Conservation (phyloP, 202 grass and related monocot genomes). For the Eragrostis tef region DNA sequence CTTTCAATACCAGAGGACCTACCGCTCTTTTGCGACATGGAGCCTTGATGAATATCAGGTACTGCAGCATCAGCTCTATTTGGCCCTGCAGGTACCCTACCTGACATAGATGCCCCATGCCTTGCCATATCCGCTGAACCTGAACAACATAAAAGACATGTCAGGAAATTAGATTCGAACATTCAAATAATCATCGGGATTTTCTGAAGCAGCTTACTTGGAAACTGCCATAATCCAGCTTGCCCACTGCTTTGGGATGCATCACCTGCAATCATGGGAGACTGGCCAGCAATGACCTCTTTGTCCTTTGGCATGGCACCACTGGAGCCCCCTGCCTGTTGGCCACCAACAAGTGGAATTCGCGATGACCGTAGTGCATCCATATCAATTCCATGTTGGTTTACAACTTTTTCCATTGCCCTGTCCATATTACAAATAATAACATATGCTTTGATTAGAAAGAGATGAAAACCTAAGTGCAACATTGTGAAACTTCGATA, state of each 20-base stretch:
- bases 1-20: slow-evolving; percentile 77
- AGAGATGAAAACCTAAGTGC: slow-evolving; percentile 3
- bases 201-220: slow-evolving; percentile 60
- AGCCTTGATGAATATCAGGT: slow-evolving; percentile 71
- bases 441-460: slow-evolving; percentile 21
- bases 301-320: slow-evolving; percentile 71
- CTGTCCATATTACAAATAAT: slow-evolving; percentile 49
- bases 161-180: slow-evolving; percentile 43
- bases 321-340: slow-evolving; percentile 66
- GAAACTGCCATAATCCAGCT: slow-evolving; percentile 71
- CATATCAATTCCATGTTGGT: slow-evolving; percentile 95
- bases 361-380: slow-evolving; percentile 72
- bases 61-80: slow-evolving; percentile 59
- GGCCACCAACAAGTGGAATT: slow-evolving; percentile 69
- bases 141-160: slow-evolving; percentile 42
- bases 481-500: slow-evolving; percentile 2
- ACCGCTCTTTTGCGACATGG: slow-evolving; percentile 70
- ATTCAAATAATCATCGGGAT: slow-evolving; percentile 31
- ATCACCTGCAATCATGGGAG: slow-evolving; percentile 63
- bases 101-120: slow-evolving; percentile 52
- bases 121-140: slow-evolving; percentile 62
- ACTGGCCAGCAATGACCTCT: slow-evolving; percentile 63
- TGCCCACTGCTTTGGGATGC: slow-evolving; percentile 59
- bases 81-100: slow-evolving; percentile 46
- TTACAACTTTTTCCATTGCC: slow-evolving; percentile 98